Base-by-base conservation (phyloP, 352 stramenopile genomes). In the Phytopythium mirpurense region DNA sequence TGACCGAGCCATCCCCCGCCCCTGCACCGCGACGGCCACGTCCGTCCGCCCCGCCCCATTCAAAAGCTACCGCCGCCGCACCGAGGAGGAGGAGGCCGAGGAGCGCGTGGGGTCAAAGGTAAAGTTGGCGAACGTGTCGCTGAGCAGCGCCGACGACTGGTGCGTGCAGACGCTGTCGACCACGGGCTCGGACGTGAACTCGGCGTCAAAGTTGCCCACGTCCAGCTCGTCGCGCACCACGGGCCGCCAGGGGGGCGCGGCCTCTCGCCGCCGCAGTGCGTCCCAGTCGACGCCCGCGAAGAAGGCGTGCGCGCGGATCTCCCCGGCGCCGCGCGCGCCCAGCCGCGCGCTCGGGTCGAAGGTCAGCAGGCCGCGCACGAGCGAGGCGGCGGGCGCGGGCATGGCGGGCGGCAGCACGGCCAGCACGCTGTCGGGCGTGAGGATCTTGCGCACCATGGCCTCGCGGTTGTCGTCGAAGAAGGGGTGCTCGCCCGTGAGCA, bases 401-500 rank as follows among this genome's bases (percentile, higher is more conserved):
- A 96, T 82, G n/a, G 67, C 55, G 1, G 63, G 49, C 11, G 88
- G 79, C 60, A 95, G 77, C 52, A 83, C 80, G 23, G 69, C 69
- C 27, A 67, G 52, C 38, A 87, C 68, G 23, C 73, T 78, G 10
- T 68, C 73, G 4, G 68, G 78, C 5, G 83, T 92, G 73, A 93
- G 86, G 56, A 96, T 95, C 62, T 96, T 97, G 26, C 74, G 71
- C 32, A 96, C 69, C 59, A 93, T 95, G 15, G 81, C 53, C 57
- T 93, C 76, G 43, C 88, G 86, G 48, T 91, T 93, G 16, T 87
- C 72, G 45, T 93, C 84, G 37, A 89, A 78, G 65, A 97, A 97
- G 10, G 90, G 90, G 68, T 96, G 88, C 21, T 73, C 60, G 0
- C 83, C 84, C 18, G 86, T 91, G n/a, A 97, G 67, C 83, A 97